A percentile compares a stretch with the other conserved stretches of the same genome.
These are phyloP conservation scores for Prunus mira DNA, from an alignment of 306 rosid genomes.

Conservation along the genomic window DNA sequence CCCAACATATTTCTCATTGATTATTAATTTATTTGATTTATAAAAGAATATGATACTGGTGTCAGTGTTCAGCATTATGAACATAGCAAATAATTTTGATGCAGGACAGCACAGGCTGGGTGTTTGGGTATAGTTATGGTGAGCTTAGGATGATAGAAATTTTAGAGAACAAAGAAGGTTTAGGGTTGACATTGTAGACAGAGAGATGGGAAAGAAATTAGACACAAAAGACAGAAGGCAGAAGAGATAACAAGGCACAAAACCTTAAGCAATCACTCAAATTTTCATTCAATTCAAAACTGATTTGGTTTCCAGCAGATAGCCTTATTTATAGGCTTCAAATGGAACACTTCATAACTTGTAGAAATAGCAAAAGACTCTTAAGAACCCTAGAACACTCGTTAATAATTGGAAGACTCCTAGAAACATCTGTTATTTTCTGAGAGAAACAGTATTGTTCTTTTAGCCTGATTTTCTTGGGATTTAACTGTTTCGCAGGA, in stretches of 20 bases:
- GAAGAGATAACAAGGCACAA: neutral
- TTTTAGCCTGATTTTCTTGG: constrained; percentile 1
- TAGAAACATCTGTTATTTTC: neutral
- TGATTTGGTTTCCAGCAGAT: neutral
- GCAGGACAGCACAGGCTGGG: neutral
- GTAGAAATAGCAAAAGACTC: neutral
- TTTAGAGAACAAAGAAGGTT: neutral
- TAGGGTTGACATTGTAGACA: neutral
- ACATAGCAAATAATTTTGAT: neutral
- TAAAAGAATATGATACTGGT: neutral
- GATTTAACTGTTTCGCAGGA: constrained; percentile 50
- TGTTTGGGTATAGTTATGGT: neutral
- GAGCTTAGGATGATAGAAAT: neutral
- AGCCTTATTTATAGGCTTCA: neutral
- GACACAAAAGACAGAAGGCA: neutral
- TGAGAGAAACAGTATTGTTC: neutral
- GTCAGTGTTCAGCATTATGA: neutral
- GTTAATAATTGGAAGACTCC: too few relatives aligned
- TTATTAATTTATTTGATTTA: neutral
- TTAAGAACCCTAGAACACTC: too few relatives aligned
- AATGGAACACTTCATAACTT: neutral
- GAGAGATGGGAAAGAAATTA: neutral
- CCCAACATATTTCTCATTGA: neutral
- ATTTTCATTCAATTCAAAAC: neutral
- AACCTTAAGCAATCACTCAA: neutral